These are phyloP conservation scores for Phytophthora sansomeana DNA, from an alignment of 352 stramenopile genomes.

Conservation along the genomic window DNA sequence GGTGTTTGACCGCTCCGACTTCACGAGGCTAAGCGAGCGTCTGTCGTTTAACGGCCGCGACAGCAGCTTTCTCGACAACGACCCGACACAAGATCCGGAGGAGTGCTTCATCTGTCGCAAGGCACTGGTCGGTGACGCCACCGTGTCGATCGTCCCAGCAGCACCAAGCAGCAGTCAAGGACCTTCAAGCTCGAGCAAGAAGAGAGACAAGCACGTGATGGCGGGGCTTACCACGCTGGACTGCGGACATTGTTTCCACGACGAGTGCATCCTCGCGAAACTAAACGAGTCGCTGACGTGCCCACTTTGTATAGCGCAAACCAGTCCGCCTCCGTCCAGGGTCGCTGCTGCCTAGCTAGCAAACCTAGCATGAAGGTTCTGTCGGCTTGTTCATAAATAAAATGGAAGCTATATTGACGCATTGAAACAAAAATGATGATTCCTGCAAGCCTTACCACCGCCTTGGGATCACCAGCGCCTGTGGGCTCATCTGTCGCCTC, in stretches of 20 bases:
- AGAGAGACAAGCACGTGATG: slow-evolving; percentile 39
- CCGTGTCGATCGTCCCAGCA: slow-evolving; percentile 49
- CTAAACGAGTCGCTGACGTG: slow-evolving; percentile 79
- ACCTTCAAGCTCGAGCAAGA: slow-evolving; percentile 30
- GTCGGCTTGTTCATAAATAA: slow-evolving; percentile 28
- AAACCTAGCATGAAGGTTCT: background rate
- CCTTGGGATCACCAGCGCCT: too few relatives aligned
- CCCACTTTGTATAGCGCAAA: slow-evolving; percentile 55
- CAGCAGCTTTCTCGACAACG: slow-evolving; percentile 42
- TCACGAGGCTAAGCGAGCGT: slow-evolving; percentile 72
- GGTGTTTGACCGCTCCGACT: slow-evolving; percentile 79
- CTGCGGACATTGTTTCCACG: slow-evolving; percentile 87
- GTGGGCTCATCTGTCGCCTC: too few relatives aligned
- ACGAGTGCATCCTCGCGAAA: slow-evolving; percentile 88
- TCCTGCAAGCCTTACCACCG: too few relatives aligned
- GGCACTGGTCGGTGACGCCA: slow-evolving; percentile 43
- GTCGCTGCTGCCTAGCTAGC: slow-evolving; percentile 19
- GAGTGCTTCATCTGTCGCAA: slow-evolving; percentile 70
- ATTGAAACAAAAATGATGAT: background rate
- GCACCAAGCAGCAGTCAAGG: slow-evolving; percentile 19
- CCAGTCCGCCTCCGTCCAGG: slow-evolving; percentile 22
- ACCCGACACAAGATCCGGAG: slow-evolving; percentile 47
- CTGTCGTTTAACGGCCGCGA: slow-evolving; percentile 39
- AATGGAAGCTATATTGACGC: slow-evolving; percentile 18
- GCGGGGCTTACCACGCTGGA: slow-evolving; percentile 76